These are phyloP conservation scores for Fusarium graminum DNA, from an alignment of 2,329 filamentous ascomycete species.

Conservation along the genomic window DNA sequence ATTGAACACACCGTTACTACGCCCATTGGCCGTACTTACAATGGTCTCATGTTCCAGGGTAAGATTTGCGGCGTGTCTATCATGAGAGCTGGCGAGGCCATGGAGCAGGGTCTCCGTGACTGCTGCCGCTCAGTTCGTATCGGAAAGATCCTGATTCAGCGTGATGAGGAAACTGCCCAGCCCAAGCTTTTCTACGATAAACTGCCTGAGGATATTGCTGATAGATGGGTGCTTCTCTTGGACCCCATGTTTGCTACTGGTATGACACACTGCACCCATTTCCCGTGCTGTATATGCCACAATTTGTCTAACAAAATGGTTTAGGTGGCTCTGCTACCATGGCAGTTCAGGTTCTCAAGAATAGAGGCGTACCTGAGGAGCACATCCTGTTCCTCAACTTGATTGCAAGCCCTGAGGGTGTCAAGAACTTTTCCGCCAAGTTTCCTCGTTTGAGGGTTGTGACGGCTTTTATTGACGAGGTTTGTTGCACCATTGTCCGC, in stretches of 20 bases:
- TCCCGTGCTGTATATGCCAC: conserved; percentile 4
- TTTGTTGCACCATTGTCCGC: conserved; percentile 50
- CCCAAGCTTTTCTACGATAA: conserved; percentile 99
- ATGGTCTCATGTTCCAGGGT: conserved; percentile 93
- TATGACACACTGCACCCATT: conserved; percentile 53
- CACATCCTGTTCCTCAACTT: conserved; percentile 96
- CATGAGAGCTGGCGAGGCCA: conserved; percentile 97
- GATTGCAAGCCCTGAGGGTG: conserved; percentile 95
- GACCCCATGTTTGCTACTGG: conserved; percentile 99
- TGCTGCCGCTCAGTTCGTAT: conserved; percentile 98
- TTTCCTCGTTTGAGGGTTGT: conserved; percentile 93
- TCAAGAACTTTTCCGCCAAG: conserved; percentile 87
- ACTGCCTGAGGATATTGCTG: conserved; percentile 90
- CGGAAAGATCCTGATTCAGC: conserved; percentile 97
- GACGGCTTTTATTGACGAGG: conserved; percentile 93
- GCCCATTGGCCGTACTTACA: conserved; percentile 88
- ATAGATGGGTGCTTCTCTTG: conserved; percentile 91
- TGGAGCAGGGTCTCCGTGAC: conserved; percentile 96
- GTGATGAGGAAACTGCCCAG: conserved; percentile 92
- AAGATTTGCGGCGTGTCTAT: conserved; percentile 99
- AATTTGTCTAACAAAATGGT: conserved; percentile 21
- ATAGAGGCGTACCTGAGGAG: conserved; percentile 91
- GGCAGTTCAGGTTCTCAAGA: conserved; percentile 93
- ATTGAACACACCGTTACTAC: conserved; percentile 91
- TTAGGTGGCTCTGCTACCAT: conserved; percentile 94